A percentile compares a stretch with the other conserved stretches of the same genome.
Evolutionary conservation across 2,329 filamentous ascomycete genomes (phyloP).

Genomic region (Ramichloridium luteum): DNA sequence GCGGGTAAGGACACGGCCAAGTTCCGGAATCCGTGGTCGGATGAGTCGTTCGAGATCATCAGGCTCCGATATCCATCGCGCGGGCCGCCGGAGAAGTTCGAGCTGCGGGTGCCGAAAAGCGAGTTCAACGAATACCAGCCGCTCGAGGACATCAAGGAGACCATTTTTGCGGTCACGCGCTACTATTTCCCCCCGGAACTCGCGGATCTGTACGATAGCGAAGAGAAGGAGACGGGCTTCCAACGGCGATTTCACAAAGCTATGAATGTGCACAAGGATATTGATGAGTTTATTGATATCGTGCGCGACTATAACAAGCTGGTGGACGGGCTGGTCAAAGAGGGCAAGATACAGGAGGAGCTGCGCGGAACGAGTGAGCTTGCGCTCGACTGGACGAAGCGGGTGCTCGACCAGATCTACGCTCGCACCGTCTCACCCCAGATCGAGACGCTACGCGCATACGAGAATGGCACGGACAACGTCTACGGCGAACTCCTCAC

Average conservation of each 20-base stretch:
- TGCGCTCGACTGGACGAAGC: conserved; percentile 55
- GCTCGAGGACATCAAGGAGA: conserved; percentile 49
- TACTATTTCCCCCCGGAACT: conserved; percentile 67
- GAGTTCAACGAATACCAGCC: conserved; percentile 52
- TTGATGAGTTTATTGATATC: conserved; percentile 55
- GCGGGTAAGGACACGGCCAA: conserved; percentile 30
- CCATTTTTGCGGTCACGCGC: conserved; percentile 48
- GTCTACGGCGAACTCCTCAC: conserved; percentile 89
- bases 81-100: conserved; percentile 39
- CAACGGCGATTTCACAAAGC: conserved; percentile 67
- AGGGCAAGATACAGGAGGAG: conserved; percentile 60
- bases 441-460: conserved; percentile 70
- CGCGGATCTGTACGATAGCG: conserved; percentile 55
- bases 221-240: conserved; percentile 50
- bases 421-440: conserved; percentile 83
- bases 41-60: conserved; percentile 29
- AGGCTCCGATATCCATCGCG: conserved; percentile 75
- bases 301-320: conserved; percentile 66
- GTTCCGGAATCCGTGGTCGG: conserved; percentile 39
- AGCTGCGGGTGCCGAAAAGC: conserved; percentile 56
- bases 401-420: conserved; percentile 70
- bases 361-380: conserved; percentile 56
- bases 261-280: conserved; percentile 36
- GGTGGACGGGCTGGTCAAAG: conserved; percentile 51
- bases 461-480: conserved; percentile 82